These are phyloP conservation scores for Sarocladiaceae sp. DNA, from an alignment of 2,329 filamentous ascomycete species.

Conservation along the genomic window DNA sequence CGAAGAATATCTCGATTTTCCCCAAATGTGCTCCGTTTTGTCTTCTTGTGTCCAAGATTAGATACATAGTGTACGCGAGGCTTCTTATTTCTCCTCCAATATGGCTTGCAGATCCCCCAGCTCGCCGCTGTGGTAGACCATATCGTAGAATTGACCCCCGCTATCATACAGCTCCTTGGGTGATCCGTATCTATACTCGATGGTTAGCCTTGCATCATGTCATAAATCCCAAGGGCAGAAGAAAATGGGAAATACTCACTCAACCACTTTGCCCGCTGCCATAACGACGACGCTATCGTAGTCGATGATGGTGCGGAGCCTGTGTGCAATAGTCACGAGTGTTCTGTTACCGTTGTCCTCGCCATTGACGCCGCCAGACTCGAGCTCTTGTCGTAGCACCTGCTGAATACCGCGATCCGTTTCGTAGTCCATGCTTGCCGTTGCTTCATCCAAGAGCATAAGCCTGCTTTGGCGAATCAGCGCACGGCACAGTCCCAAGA, in stretches of 20 bases:
- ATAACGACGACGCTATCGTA: conserved; percentile 57
- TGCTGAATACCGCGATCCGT: conserved; percentile 52
- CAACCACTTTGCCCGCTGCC: conserved; percentile 47
- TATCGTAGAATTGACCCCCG: conserved; percentile 46
- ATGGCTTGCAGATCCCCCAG: conserved; percentile 39
- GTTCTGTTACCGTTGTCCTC: conserved; percentile 36
- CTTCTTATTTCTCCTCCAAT: conserved; percentile 18
- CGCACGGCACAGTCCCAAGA: conserved; percentile 53
- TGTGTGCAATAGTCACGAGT: conserved; percentile 54
- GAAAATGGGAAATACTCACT: conserved; percentile 33
- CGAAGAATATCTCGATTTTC: no score
- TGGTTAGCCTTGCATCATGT: neutral
- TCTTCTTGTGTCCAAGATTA: neutral
- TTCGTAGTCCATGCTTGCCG: conserved; percentile 55
- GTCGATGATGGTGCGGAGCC: conserved; percentile 54
- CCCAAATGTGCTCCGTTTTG: no score
- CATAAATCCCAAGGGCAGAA: neutral
- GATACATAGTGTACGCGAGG: neutral
- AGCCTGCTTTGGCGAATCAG: conserved; percentile 51
- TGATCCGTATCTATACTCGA: conserved; percentile 34
- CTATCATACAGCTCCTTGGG: conserved; percentile 41
- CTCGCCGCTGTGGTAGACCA: conserved; percentile 52
- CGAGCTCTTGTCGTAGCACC: conserved; percentile 47
- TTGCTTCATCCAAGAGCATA: conserved; percentile 55
- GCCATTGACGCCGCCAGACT: conserved; percentile 24